phyloP scores from a whole-genome alignment of 2,329 filamentous ascomycete species.

The Cladosporium sp. region DNA sequence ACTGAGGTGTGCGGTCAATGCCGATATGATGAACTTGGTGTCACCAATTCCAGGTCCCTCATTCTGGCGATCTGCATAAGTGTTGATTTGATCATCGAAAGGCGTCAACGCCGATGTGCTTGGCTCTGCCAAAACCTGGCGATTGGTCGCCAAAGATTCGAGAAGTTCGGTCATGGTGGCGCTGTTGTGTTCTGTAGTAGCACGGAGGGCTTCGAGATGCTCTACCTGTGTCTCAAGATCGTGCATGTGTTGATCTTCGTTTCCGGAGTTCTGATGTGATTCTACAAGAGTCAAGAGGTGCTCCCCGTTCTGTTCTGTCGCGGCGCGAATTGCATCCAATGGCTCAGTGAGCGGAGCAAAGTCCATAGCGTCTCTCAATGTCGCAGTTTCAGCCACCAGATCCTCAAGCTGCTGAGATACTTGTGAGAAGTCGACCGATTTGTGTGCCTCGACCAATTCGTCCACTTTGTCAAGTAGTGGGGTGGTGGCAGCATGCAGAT shows the following conservation, averaged over 20 bases:
- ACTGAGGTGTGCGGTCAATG: constrained; percentile 24
- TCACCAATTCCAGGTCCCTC: constrained; percentile 19
- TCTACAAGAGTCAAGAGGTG: constrained; percentile 20
- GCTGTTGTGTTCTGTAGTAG: constrained; percentile 1
- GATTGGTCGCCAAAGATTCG: constrained; percentile 12
- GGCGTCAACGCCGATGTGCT: constrained; percentile 1
- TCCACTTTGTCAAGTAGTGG: background rate
- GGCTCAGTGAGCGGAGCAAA: constrained; percentile 19
- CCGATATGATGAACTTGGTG: constrained; percentile 24
- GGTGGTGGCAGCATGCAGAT: constrained; percentile 5
- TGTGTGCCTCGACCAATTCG: background rate
- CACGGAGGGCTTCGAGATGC: constrained; percentile 18
- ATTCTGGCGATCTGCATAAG: background rate
- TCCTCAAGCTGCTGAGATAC: background rate
- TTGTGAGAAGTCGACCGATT: background rate
- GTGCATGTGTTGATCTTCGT: background rate
- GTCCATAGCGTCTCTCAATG: constrained; percentile 15
- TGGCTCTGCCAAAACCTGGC: background rate
- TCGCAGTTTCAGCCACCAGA: background rate
- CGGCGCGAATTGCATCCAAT: constrained; percentile 19
- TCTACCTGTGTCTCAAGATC: background rate
- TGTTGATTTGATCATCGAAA: background rate
- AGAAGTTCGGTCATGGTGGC: constrained; percentile 18
- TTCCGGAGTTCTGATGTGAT: constrained; percentile 10
- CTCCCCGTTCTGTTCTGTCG: constrained; percentile 18